These are phyloP conservation scores for Closterium sp. DNA, from an alignment of 139 green algal species.

Conservation along the genomic window DNA sequence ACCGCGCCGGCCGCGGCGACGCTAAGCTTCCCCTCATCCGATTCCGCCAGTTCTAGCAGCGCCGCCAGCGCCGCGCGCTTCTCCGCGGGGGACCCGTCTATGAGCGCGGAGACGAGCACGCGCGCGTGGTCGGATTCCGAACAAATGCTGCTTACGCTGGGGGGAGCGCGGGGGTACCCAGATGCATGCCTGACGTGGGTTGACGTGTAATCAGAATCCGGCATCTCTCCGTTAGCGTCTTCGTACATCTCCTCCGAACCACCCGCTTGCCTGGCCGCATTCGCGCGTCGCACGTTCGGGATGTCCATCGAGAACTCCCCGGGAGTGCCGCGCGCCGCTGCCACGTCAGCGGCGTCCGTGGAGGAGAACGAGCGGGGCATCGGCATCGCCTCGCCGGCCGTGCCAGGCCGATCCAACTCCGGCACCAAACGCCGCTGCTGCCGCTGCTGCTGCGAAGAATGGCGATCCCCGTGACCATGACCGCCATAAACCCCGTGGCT, in stretches of 20 bases:
- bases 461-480: background rate
- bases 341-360: background rate
- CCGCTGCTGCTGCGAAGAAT: background rate
- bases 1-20: background rate
- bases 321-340: background rate
- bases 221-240: background rate
- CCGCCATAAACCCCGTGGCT: background rate
- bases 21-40: background rate
- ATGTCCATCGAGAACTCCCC: background rate
- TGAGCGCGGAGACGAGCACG: background rate
- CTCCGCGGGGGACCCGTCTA: background rate
- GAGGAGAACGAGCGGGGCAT: background rate
- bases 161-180: background rate
- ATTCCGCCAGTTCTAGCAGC: background rate
- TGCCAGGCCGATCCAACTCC: background rate
- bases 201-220: background rate
- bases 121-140: background rate
- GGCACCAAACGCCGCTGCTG: background rate
- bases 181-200: background rate
- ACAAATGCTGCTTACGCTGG: background rate
- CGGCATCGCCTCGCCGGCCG: background rate
- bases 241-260: background rate
- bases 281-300: background rate
- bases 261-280: background rate
- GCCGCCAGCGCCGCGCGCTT: background rate